These are phyloP conservation scores for Rhynchosporium agropyri DNA, from an alignment of 2,329 filamentous ascomycete species.

Conservation along the genomic window DNA sequence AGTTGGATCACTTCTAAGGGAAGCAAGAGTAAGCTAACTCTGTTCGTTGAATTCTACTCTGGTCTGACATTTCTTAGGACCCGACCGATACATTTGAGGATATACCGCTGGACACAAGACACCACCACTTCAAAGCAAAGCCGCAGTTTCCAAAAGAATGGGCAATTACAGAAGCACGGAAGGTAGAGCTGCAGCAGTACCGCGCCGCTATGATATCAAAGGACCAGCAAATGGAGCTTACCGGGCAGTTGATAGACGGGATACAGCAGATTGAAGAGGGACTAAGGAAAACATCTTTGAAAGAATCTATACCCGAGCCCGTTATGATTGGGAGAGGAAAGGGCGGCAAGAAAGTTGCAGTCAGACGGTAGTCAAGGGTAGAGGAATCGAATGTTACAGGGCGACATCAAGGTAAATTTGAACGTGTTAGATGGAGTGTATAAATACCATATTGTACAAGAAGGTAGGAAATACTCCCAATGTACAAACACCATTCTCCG, in stretches of 20 bases:
- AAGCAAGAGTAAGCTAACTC: slow-evolving; percentile 62
- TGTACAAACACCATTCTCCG: slow-evolving; percentile 5
- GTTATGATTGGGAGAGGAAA: slow-evolving; percentile 29
- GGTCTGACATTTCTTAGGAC: slow-evolving; percentile 53
- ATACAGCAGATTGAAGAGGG: slow-evolving; percentile 50
- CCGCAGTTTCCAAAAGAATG: slow-evolving; percentile 80
- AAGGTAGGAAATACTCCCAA: not conserved
- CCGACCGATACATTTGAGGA: slow-evolving; percentile 81
- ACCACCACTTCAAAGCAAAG: slow-evolving; percentile 71
- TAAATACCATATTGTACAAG: slow-evolving; percentile 15
- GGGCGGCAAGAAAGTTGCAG: slow-evolving; percentile 33
- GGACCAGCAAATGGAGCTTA: slow-evolving; percentile 57
- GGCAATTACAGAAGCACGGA: slow-evolving; percentile 74
- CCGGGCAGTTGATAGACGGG: slow-evolving; percentile 64
- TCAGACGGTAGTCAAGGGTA: slow-evolving; percentile 32
- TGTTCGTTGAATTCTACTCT: not conserved
- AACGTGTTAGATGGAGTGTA: slow-evolving; percentile 6
- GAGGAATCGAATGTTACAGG: not conserved
- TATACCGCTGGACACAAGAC: slow-evolving; percentile 84
- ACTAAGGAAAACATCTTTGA: slow-evolving; percentile 33
- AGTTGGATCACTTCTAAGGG: slow-evolving; percentile 70
- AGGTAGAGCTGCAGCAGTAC: slow-evolving; percentile 62
- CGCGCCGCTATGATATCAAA: slow-evolving; percentile 55
- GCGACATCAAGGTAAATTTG: not conserved
- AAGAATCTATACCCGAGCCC: slow-evolving; percentile 37